Evolutionary conservation across 129 eudicot genomes (phyloP), one percentile per base, ranked within the genome.

Genomic region (Flaveria sonorensis): DNA sequence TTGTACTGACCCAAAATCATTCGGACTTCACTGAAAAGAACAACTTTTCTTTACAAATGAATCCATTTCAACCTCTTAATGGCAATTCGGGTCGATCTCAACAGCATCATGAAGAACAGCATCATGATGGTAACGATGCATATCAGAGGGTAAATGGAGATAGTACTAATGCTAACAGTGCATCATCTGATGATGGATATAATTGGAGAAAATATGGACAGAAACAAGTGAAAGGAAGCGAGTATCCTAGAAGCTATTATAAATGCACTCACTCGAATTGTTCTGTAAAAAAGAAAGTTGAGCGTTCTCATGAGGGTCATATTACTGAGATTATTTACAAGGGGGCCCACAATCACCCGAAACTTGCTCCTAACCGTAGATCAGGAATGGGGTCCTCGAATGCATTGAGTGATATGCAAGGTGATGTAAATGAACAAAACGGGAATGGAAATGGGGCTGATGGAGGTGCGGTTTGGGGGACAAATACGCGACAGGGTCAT

Each of bases 121-220:
- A 78, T 65, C 87, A 74, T 57, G 83, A 79, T 55, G 84, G 87
- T 15, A 86, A 83, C 60, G 87, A 83, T 71, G 69, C 65, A 1
- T 87, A 89, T 59, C 94, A 83, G 81, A 82, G 89, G 71, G 50
- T 32, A 45, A 57, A 70, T 43, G 88, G 84, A 46, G 92, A 88
- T 74, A 69, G 28, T 10, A 43, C 78, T 12, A 85, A 71, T 77
- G 74, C 78, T 19, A 89, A 88, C 19, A 65, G 80, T 43, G 83
- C 86, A 53, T 83, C 89, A 48, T 80, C 88, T 18, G 93, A 90
- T 56, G 98, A 92, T 52, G 98, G 93, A 62, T 92, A 86, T 83
- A 90, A 86, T 69, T 92, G 98, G 98, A 76, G 96, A 73, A 92
- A 92, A 78, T 92, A 92, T 60, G 98, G 98, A 79, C 96, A 90